These are phyloP conservation scores for Ettlia oleoabundans DNA, from an alignment of 139 green algal genomes.

Conservation along the genomic window DNA sequence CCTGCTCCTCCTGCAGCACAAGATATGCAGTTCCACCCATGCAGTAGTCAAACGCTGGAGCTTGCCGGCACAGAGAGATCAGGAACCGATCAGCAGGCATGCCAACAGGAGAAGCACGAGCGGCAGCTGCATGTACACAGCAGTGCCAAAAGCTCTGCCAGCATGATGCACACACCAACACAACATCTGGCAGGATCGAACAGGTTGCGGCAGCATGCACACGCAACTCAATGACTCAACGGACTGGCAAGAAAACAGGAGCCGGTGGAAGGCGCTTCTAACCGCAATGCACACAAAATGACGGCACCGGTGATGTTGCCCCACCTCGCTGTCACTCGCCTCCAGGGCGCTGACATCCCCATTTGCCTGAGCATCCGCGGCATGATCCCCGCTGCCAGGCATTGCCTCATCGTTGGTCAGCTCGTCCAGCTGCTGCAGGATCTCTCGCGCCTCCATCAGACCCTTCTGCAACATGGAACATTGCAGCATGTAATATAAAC, in stretches of 20 bases:
- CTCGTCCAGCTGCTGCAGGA: slow-evolving; percentile 19
- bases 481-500: not conserved
- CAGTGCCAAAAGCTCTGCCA: too few relatives aligned
- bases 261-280: too few relatives aligned
- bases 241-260: not conserved
- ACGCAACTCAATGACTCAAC: too few relatives aligned
- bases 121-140: too few relatives aligned
- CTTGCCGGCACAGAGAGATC: too few relatives aligned
- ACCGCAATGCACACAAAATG: too few relatives aligned
- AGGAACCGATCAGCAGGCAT: too few relatives aligned
- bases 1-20: slow-evolving; percentile 50
- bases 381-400: not conserved
- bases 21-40: too few relatives aligned
- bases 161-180: too few relatives aligned
- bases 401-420: not conserved
- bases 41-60: too few relatives aligned
- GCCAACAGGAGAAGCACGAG: too few relatives aligned
- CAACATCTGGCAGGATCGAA: not conserved
- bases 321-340: not conserved
- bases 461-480: not conserved
- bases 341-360: not conserved
- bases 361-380: not conserved
- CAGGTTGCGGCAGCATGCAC: not conserved
- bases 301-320: too few relatives aligned
- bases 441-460: slow-evolving; percentile 18